These are phyloP conservation scores for Cystobasidium ongulense DNA, from an alignment of 768 basidiomycete species.

Conservation along the genomic window DNA sequence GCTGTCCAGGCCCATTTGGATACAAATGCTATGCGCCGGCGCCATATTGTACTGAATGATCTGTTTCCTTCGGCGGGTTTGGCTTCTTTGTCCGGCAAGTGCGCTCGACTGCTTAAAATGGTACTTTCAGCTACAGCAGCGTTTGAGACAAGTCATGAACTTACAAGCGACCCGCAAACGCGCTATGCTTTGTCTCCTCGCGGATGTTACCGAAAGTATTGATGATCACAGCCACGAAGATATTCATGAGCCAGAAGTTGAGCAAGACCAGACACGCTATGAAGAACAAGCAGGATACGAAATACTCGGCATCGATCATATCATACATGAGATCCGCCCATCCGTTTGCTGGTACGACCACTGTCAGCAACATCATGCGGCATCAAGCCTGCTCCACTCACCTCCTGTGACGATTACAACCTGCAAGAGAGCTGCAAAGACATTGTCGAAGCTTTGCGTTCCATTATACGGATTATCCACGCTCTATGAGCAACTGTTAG, in stretches of 20 bases:
- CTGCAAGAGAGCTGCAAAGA: constrained; percentile 71
- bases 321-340: constrained; percentile 61
- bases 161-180: constrained; percentile 65
- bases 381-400: constrained; percentile 45
- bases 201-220: constrained; percentile 84
- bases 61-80: neutral
- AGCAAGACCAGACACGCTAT: constrained; percentile 72
- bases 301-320: constrained; percentile 83
- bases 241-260: constrained; percentile 56
- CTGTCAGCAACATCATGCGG: neutral
- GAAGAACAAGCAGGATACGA: constrained; percentile 78
- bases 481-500: constrained; percentile 50
- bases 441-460: constrained; percentile 77
- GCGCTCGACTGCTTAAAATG: neutral
- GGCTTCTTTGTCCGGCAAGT: neutral
- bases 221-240: constrained; percentile 88
- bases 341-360: constrained; percentile 42
- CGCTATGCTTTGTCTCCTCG: constrained; percentile 75
- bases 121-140: neutral
- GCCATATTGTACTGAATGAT: neutral
- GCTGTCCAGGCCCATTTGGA: constrained; percentile 63
- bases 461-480: constrained; percentile 57
- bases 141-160: constrained; percentile 9
- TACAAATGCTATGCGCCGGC: neutral
- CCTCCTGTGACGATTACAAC: constrained; percentile 63